Evolutionary conservation across 257 asterid genomes (phyloP), one percentile per base, ranked within the genome.

Genomic region (Verbascum thapsus): DNA sequence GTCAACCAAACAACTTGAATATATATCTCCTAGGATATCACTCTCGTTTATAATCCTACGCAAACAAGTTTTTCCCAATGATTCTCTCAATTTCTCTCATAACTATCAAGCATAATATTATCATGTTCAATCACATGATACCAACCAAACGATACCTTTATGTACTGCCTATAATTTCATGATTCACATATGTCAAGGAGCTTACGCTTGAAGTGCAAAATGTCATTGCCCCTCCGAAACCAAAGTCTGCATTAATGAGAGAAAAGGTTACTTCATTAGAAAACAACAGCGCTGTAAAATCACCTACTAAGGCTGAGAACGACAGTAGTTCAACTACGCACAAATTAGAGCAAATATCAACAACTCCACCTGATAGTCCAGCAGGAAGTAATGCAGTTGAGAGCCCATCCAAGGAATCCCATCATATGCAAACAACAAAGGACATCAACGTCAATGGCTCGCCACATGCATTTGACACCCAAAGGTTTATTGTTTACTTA

Each of bases 141-240:
- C n/a, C n/a, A n/a, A n/a, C n/a, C n/a, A n/a, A n/a, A n/a, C n/a
- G n/a, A n/a, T n/a, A n/a, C n/a, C n/a, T n/a, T n/a, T n/a, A n/a
- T n/a, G 13, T 18, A 59, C 22, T 66, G 48, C 58, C 42, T 64
- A 47, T 37, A 59, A 58, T 68, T 69, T 19, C 83, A 94, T 98
- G 95, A 64, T 90, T 82, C 82, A 67, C 85, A 44, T 74, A 66
- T 18, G 92, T 85, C 63, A 87, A 94, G 64, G 99, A 94, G 85
- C 90, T 90, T 63, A 90, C 96, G 45, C 91, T 85, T 67, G 98
- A 94, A 6, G 91, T 90, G 73, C 79, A 86, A 78, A 94, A 90
- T 76, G 85, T 85, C 69, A 23, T 77, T 69, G 98, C 96, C 37
- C 94, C 91, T 77, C 89, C 92, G 11, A 87, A 84, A 73, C 84